Evolutionary conservation across 805 yeast genomes (phyloP).

Genomic region (Wickerhamiella nectarea): DNA sequence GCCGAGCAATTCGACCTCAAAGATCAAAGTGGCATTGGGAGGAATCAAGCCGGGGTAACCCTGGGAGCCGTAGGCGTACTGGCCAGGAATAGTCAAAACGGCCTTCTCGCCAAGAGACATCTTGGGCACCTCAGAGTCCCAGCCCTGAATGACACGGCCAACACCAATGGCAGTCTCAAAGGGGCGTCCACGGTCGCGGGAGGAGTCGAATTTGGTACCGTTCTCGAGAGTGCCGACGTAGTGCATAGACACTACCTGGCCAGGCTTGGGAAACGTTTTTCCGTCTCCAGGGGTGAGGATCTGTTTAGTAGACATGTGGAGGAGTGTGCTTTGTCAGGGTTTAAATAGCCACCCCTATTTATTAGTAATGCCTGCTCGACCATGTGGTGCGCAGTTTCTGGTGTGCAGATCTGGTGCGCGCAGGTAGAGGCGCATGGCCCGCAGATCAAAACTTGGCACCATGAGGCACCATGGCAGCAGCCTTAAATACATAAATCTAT

Average conservation of each 20-base stretch:
- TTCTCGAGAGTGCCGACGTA: conserved; percentile 90
- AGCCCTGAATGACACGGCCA: conserved; percentile 91
- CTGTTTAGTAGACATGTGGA: conserved; percentile 31
- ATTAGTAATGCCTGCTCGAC: too few species aligned
- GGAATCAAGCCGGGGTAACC: conserved; percentile 97
- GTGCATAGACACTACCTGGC: conserved; percentile 86
- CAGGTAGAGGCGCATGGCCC: too few species aligned
- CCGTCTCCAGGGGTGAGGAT: conserved; percentile 52
- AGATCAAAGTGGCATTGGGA: conserved; percentile 81
- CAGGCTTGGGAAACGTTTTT: conserved; percentile 67
- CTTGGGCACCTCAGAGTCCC: conserved; percentile 92
- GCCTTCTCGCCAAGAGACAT: conserved; percentile 90
- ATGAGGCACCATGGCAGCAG: background rate
- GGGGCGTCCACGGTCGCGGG: conserved; percentile 89
- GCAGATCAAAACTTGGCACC: background rate
- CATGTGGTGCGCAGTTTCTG: too few species aligned
- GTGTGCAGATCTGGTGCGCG: too few species aligned
- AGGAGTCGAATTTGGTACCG: conserved; percentile 92
- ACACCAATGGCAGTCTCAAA: conserved; percentile 91
- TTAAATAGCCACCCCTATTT: too few species aligned
- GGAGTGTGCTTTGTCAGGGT: too few species aligned
- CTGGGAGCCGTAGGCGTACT: conserved; percentile 83
- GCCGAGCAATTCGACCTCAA: conserved; percentile 28
- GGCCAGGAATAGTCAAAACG: conserved; percentile 80
- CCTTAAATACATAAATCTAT: background rate